Conservation (phyloP, 345 rosid genomes). For the Psidium friedrichsthalianum region DNA sequence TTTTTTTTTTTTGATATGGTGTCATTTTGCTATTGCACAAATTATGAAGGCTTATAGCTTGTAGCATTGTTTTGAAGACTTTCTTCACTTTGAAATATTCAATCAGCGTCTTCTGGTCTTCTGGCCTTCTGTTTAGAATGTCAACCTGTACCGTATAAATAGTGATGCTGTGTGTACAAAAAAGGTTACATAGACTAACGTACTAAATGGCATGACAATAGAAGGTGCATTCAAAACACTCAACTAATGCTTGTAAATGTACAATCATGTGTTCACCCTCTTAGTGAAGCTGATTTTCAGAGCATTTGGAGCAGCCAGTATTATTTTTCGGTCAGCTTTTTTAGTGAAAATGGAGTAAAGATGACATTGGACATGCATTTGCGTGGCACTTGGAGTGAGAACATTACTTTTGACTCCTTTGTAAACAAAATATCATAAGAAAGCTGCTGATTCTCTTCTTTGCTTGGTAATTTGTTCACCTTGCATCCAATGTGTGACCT, state of each 20-base stretch:
- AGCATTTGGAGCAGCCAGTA: background rate
- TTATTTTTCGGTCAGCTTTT: too few species aligned
- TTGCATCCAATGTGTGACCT: background rate
- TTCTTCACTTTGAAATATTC: background rate
- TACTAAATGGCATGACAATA: background rate
- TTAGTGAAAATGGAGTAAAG: background rate
- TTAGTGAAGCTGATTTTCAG: background rate
- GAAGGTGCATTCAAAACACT: background rate
- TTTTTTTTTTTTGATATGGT: background rate
- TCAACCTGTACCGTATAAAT: background rate
- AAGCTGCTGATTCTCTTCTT: background rate
- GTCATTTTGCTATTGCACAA: background rate
- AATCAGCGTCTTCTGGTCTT: background rate
- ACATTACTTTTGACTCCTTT: background rate
- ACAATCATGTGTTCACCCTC: background rate
- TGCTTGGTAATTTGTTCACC: background rate
- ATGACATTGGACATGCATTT: background rate
- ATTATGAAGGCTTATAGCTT: background rate
- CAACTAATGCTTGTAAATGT: background rate
- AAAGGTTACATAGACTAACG: background rate
- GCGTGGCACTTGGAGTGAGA: background rate
- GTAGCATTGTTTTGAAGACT: background rate
- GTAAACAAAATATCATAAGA: background rate
- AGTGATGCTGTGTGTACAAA: background rate
- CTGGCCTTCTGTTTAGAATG: background rate